Evolutionary conservation across 1,139 yeast genomes (phyloP), one percentile per base, ranked within the genome.

Genomic region (Casaregolazyma suthepensis): DNA sequence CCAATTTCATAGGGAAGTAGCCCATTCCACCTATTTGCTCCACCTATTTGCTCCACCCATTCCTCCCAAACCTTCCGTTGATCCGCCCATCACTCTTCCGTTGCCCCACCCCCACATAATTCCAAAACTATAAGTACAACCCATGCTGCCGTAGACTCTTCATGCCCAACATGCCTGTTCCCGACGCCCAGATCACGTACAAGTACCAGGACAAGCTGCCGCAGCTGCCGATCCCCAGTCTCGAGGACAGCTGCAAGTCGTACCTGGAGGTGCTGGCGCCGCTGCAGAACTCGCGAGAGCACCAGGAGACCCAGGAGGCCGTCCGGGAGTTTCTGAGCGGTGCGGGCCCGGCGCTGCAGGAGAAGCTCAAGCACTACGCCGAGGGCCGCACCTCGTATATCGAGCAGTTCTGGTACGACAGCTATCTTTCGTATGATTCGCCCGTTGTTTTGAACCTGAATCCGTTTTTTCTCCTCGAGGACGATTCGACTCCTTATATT

Each of bases 401-500:
- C 58, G 96, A 89, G 69, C 96, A 89, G 67, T 89, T 89, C 68
- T 89, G 96, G 96, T 88, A 83, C 68, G 96, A 89, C 66, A 82
- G 96, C 2, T 89, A 89, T 68, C 75, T 89, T 59, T 84, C 83
- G 68, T 87, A 87, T 67, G 96, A 89, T 69, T 85, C 89, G 23
- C 96, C 74, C 1, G 96, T 89, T 50, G 96, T 89, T 29, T 76
- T 89, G 57, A 89, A 89, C 68, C 77, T 89, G 61, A 89, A 89
- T 64, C 96, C 96, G 0, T 89, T 87, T 66, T 88, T 89, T 67
- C 77, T 88, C 58, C 77, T 89, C 57, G 96, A 89, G 68, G 96
- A 89, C 66, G 96, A 89, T 63, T 95, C 96, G 0, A 88, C 93
- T 54, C 89, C 91, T 48, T 86, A 82, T 61, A 76, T 82, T 48